Conservation (phyloP, 495 filamentous ascomycete species). For the Cryomyces antarcticus region DNA sequence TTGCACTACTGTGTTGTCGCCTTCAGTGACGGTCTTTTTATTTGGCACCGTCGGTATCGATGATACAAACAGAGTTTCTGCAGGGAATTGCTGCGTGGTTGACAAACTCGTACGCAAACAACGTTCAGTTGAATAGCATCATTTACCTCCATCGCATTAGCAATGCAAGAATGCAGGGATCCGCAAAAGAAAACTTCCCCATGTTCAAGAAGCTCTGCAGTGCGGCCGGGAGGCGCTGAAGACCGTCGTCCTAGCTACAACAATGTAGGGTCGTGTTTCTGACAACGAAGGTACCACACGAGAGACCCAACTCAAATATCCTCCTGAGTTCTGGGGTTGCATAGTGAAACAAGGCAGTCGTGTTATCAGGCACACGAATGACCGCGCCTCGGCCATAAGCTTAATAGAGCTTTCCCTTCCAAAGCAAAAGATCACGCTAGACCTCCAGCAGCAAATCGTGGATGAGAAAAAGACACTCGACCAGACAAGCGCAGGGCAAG, state of each 20-base stretch:
- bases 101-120: slow-evolving; percentile 2
- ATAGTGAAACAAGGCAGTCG: too few relatives aligned
- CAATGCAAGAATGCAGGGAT: slow-evolving; percentile 19
- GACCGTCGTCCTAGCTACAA: neutral
- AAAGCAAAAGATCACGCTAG: neutral
- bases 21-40: too few relatives aligned
- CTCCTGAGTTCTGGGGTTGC: slow-evolving; percentile 21
- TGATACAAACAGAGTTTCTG: slow-evolving; percentile 22
- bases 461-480: neutral
- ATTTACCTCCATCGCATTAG: slow-evolving; percentile 28
- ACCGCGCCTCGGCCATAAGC: too few relatives aligned
- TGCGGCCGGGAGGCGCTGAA: slow-evolving; percentile 15
- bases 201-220: slow-evolving; percentile 27
- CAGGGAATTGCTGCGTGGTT: slow-evolving; percentile 18
- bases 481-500: neutral
- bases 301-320: slow-evolving; percentile 17
- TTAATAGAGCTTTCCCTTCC: neutral
- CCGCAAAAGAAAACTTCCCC: slow-evolving; percentile 20
- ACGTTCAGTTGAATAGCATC: slow-evolving; percentile 15
- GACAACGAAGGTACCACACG: slow-evolving; percentile 13
- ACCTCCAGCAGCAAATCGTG: neutral
- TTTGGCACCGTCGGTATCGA: too few relatives aligned
- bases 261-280: slow-evolving; percentile 5
- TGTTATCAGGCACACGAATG: too few relatives aligned
- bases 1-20: too few relatives aligned